These are phyloP conservation scores for Smallanthus sonchifolius DNA, from an alignment of 129 eudicot genomes.

Conservation along the genomic window DNA sequence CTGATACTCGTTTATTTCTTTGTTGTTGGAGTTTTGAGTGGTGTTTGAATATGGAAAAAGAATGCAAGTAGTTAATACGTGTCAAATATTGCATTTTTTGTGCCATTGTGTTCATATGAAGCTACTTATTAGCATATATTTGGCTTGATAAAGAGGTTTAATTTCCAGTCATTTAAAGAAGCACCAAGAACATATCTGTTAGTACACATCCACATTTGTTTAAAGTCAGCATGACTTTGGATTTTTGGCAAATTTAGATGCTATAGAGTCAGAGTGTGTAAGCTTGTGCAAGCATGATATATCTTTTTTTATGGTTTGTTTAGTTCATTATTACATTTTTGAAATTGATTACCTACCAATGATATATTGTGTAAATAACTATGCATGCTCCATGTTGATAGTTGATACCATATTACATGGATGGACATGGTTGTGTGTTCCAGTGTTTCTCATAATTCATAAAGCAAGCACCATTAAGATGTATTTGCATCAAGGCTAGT, in stretches of 20 bases:
- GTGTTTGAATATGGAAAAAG: not conserved
- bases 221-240: not conserved
- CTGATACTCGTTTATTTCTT: not conserved
- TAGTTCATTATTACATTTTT: not conserved
- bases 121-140: not conserved
- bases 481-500: not conserved
- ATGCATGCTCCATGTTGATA: not conserved
- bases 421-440: not conserved
- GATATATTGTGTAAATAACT: not conserved
- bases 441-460: not conserved
- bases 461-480: not conserved
- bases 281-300: not conserved
- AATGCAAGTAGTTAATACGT: not conserved
- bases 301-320: not conserved
- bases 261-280: not conserved
- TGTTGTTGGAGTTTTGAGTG: not conserved
- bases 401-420: not conserved
- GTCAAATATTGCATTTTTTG: not conserved
- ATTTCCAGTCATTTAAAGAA: not conserved
- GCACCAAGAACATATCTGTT: constrained; percentile 6
- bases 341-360: not conserved
- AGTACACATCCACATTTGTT: not conserved
- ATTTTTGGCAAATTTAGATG: not conserved
- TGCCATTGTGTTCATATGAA: not conserved
- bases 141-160: not conserved